Evolutionary conservation across 2,329 filamentous ascomycete species (phyloP).

Genomic region (Neoascochyta sp.): DNA sequence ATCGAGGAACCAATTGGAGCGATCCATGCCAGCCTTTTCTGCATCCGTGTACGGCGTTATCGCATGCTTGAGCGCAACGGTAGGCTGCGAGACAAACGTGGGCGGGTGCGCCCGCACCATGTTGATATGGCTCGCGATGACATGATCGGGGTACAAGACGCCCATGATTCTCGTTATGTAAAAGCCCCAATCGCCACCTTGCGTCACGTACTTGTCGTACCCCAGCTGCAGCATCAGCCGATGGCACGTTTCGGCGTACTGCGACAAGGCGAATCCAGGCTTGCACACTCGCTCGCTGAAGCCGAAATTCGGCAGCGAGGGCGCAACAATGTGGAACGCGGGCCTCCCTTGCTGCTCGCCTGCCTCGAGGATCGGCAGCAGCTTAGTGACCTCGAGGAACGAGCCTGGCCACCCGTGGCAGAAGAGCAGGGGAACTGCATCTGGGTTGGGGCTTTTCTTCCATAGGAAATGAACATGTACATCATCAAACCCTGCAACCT

Average conservation of each 20-base stretch:
- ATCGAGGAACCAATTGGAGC: slow-evolving; percentile 55
- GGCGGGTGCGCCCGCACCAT: slow-evolving; percentile 47
- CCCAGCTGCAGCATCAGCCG: slow-evolving; percentile 66
- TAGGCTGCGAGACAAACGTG: slow-evolving; percentile 48
- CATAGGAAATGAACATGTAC: slow-evolving; percentile 64
- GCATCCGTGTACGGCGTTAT: slow-evolving; percentile 52
- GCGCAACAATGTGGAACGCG: slow-evolving; percentile 53
- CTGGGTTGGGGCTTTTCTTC: slow-evolving; percentile 48
- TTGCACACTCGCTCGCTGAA: slow-evolving; percentile 51
- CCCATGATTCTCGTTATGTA: slow-evolving; percentile 62
- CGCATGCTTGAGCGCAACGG: slow-evolving; percentile 56
- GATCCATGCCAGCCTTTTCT: slow-evolving; percentile 52
- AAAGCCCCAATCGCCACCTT: slow-evolving; percentile 71
- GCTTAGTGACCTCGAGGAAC: slow-evolving; percentile 63
- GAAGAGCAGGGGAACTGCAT: slow-evolving; percentile 63
- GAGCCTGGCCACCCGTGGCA: slow-evolving; percentile 69
- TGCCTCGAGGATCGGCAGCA: slow-evolving; percentile 48
- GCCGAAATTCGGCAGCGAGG: slow-evolving; percentile 55
- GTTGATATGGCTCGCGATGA: slow-evolving; percentile 62
- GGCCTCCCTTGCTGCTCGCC: slow-evolving; percentile 38
- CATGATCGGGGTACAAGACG: slow-evolving; percentile 54
- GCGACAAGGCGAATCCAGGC: slow-evolving; percentile 55
- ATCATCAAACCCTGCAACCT: slow-evolving; percentile 56
- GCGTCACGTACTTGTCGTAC: slow-evolving; percentile 54
- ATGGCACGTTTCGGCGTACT: slow-evolving; percentile 63